phyloP scores from a whole-genome alignment of 495 filamentous ascomycete genomes.

The Ramalina peruviana region DNA sequence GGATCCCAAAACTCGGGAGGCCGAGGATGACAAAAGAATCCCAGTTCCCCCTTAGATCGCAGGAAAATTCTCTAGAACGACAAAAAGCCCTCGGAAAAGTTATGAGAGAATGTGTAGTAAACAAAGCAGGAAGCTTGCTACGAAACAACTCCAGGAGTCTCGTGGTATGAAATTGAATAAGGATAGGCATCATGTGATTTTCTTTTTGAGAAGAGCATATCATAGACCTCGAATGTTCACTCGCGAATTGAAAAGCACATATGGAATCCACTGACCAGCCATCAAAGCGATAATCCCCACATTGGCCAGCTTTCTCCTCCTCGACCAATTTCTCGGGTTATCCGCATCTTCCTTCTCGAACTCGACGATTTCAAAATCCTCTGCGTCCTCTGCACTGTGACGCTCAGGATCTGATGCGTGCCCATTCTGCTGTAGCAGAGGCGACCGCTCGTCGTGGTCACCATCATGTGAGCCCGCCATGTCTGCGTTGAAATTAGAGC shows the following conservation, averaged over 20 bases:
- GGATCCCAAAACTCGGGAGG: too few species aligned
- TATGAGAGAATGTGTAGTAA: too few species aligned
- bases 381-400: neutral
- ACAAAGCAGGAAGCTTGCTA: too few species aligned
- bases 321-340: constrained; percentile 25
- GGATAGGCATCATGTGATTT: too few species aligned
- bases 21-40: too few species aligned
- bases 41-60: too few species aligned
- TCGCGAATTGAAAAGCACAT: neutral
- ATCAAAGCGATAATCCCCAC: constrained; percentile 28
- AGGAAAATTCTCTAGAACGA: too few species aligned
- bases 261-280: constrained; percentile 14
- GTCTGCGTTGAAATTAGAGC: neutral
- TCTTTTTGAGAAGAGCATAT: too few species aligned
- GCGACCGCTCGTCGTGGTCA: constrained; percentile 5
- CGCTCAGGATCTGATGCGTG: neutral
- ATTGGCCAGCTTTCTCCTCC: constrained; percentile 23
- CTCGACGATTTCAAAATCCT: constrained; percentile 15
- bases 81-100: too few species aligned
- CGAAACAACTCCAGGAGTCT: too few species aligned
- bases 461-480: neutral
- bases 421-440: constrained; percentile 9
- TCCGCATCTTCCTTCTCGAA: constrained; percentile 24
- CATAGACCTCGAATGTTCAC: too few species aligned
- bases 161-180: too few species aligned